A percentile compares a stretch with the other conserved stretches of the same genome.
Evolutionary conservation across 108 stramenopile genomes (phyloP).

Genomic region (Nitzschia putrida): DNA sequence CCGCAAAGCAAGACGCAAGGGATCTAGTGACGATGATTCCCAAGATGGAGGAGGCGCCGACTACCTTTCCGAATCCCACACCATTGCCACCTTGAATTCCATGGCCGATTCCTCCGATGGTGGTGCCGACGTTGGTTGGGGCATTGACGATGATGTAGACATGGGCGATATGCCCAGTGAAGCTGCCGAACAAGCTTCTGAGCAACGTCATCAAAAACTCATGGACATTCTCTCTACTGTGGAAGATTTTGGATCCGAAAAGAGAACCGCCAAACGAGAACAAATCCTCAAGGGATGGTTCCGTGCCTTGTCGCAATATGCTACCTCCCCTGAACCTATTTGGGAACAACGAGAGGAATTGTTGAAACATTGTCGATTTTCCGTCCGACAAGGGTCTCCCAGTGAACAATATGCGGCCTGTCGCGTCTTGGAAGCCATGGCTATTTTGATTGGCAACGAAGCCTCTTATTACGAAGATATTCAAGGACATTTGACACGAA

Average conservation of each 20-base stretch:
- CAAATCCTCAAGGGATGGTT: slow-evolving; percentile 52
- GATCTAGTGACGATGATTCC: neutral
- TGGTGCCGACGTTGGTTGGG: slow-evolving; percentile 24
- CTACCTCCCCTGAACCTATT: slow-evolving; percentile 31
- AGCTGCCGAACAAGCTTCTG: slow-evolving; percentile 16
- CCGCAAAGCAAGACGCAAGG: slow-evolving; percentile 5
- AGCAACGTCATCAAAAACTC: slow-evolving; percentile 30
- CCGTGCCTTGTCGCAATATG: slow-evolving; percentile 67
- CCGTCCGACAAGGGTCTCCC: slow-evolving; percentile 49
- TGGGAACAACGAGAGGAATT: slow-evolving; percentile 22
- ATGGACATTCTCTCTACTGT: slow-evolving; percentile 26
- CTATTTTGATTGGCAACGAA: slow-evolving; percentile 64
- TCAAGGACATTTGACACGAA: slow-evolving; percentile 45
- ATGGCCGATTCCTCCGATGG: neutral
- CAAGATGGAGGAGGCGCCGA: slow-evolving; percentile 19
- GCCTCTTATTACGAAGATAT: slow-evolving; percentile 51
- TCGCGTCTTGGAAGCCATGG: slow-evolving; percentile 71
- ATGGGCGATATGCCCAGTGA: slow-evolving; percentile 1
- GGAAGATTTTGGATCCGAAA: slow-evolving; percentile 54
- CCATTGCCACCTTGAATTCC: slow-evolving; percentile 39
- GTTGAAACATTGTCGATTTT: slow-evolving; percentile 30
- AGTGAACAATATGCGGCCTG: slow-evolving; percentile 87
- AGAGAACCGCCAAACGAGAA: slow-evolving; percentile 68
- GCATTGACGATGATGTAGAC: slow-evolving; percentile 45
- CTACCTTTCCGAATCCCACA: slow-evolving; percentile 46